Percentiles rank a stretch among this genome's conserved stretches.
Conservation (phyloP, 495 filamentous ascomycete species). For the Sordaria brevicollis region DNA sequence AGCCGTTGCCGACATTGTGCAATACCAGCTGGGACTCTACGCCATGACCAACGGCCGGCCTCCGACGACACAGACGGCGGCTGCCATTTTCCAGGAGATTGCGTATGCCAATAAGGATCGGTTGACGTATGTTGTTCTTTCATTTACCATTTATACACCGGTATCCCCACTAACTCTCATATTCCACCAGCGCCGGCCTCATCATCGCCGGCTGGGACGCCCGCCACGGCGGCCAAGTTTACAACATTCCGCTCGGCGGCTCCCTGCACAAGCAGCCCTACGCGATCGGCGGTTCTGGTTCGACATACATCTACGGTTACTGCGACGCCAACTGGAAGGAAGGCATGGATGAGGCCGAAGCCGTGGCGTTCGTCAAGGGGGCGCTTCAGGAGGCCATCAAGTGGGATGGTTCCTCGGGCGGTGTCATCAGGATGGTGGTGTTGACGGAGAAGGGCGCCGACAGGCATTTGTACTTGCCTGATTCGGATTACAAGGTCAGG, state of each 20-base stretch:
- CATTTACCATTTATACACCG: neutral
- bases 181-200: constrained; percentile 65
- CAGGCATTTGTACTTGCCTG: constrained; percentile 82
- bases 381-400: constrained; percentile 90
- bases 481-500: constrained; percentile 61
- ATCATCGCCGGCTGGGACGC: constrained; percentile 96
- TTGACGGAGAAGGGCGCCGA: constrained; percentile 78
- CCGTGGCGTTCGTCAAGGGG: constrained; percentile 86
- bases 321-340: constrained; percentile 96
- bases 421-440: constrained; percentile 95
- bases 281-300: constrained; percentile 91
- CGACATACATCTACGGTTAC: constrained; percentile 98
- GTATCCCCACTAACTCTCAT: neutral
- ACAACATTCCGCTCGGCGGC: constrained; percentile 91
- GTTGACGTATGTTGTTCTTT: constrained; percentile 48
- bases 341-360: constrained; percentile 86
- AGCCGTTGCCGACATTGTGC: constrained; percentile 93
- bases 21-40: constrained; percentile 91
- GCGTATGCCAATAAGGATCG: constrained; percentile 96
- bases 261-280: constrained; percentile 96
- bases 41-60: constrained; percentile 75
- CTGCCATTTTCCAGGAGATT: constrained; percentile 90
- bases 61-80: constrained; percentile 89
- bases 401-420: constrained; percentile 97
- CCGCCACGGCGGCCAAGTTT: constrained; percentile 89